Evolutionary conservation across 495 filamentous ascomycete genomes (phyloP).

Genomic region (Niebla homalea): DNA sequence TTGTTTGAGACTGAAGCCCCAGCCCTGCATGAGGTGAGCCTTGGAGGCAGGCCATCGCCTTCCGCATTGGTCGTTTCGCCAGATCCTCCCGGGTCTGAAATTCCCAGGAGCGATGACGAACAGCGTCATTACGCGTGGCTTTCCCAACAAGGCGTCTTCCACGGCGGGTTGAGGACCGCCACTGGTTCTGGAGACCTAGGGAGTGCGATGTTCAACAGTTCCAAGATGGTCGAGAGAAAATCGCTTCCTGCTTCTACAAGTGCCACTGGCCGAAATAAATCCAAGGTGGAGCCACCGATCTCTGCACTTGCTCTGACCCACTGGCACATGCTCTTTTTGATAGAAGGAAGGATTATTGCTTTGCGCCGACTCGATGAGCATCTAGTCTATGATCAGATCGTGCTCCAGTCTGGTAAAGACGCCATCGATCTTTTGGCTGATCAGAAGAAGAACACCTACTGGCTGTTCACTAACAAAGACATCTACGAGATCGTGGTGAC

Average conservation of each 20-base stretch:
- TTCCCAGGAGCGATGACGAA: slow-evolving; percentile 29
- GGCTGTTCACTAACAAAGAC: slow-evolving; percentile 80
- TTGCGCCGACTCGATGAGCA: slow-evolving; percentile 75
- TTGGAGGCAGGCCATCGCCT: slow-evolving; percentile 38
- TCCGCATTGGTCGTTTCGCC: slow-evolving; percentile 65
- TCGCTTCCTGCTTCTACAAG: slow-evolving; percentile 55
- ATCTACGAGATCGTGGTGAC: slow-evolving; percentile 86
- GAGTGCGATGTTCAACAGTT: slow-evolving; percentile 49
- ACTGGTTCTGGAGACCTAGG: slow-evolving; percentile 44
- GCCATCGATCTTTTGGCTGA: slow-evolving; percentile 74
- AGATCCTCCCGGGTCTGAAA: slow-evolving; percentile 40
- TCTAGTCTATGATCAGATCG: slow-evolving; percentile 70
- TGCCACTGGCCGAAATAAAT: slow-evolving; percentile 46
- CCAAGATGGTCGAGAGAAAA: slow-evolving; percentile 60
- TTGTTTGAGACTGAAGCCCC: slow-evolving; percentile 81
- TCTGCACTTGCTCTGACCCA: slow-evolving; percentile 76
- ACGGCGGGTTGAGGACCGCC: slow-evolving; percentile 55
- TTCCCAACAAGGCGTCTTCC: slow-evolving; percentile 70
- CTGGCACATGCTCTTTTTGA: slow-evolving; percentile 80
- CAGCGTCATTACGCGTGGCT: slow-evolving; percentile 86
- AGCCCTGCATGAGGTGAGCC: slow-evolving; percentile 51
- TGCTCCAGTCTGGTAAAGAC: slow-evolving; percentile 68
- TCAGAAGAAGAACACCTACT: slow-evolving; percentile 85
- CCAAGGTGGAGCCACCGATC: slow-evolving; percentile 54
- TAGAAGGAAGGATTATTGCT: slow-evolving; percentile 68